These are phyloP conservation scores for Malassezia vespertilionis DNA, from an alignment of 1,284 basidiomycete species.

Conservation along the genomic window DNA sequence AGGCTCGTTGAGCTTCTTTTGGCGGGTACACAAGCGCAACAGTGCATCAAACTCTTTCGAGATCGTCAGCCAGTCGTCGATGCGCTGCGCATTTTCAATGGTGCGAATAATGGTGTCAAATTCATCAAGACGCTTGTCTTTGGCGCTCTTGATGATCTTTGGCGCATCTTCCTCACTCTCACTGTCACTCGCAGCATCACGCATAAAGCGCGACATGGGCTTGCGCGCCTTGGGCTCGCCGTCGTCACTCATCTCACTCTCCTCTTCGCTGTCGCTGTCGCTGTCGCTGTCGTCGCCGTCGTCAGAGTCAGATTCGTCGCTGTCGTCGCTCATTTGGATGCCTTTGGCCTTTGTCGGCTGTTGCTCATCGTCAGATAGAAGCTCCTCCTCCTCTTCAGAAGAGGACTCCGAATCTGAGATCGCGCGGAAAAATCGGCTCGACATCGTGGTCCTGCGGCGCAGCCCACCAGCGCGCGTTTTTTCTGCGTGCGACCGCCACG, in stretches of 20 bases:
- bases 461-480: constrained; percentile 7
- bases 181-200: constrained; percentile 50
- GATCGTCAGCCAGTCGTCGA: constrained; percentile 83
- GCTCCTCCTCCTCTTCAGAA: constrained; percentile 42
- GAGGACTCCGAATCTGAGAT: constrained; percentile 46
- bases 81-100: constrained; percentile 90
- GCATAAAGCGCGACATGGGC: constrained; percentile 45
- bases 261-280: constrained; percentile 25
- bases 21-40: constrained; percentile 73
- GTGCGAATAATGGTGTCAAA: constrained; percentile 74
- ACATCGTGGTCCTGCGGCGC: constrained; percentile 23
- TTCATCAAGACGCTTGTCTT: constrained; percentile 74
- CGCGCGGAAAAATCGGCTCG: constrained; percentile 44
- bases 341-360: constrained; percentile 22
- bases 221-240: constrained; percentile 21
- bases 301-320: constrained; percentile 30
- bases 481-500: constrained; percentile 16
- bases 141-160: constrained; percentile 68
- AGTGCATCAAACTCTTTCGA: constrained; percentile 93
- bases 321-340: constrained; percentile 16
- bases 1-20: constrained; percentile 70
- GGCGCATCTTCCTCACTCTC: constrained; percentile 62
- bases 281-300: constrained; percentile 26
- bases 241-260: constrained; percentile 17
- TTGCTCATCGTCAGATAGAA: constrained; percentile 40